Conservation (phyloP, 2,329 filamentous ascomycete genomes). For the Colletotrichum australisinense region DNA sequence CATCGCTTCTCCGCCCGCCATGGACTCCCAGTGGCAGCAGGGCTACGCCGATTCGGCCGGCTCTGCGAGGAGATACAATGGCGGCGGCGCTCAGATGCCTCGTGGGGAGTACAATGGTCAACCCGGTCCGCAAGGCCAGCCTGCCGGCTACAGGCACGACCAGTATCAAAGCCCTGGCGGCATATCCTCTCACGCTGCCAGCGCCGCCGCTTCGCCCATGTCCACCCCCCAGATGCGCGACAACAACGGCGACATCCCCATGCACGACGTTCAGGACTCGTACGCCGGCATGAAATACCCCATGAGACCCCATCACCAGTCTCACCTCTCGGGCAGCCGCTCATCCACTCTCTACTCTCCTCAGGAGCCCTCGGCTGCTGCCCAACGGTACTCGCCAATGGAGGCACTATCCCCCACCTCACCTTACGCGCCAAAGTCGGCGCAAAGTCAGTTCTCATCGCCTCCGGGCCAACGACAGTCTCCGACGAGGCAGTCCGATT, state of each 20-base stretch:
- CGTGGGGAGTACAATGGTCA: conserved; percentile 46
- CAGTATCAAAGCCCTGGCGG: conserved; percentile 66
- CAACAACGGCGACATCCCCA: conserved; percentile 80
- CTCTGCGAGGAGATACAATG: conserved; percentile 74
- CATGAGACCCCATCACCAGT: conserved; percentile 81
- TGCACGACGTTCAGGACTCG: conserved; percentile 87
- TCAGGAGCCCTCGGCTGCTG: conserved; percentile 82
- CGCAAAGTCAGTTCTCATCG: conserved; percentile 65
- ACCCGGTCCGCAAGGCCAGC: conserved; percentile 45
- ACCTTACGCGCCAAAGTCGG: conserved; percentile 76
- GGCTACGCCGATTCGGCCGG: conserved; percentile 73
- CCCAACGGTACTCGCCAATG: conserved; percentile 96
- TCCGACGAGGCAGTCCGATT: conserved; percentile 76
- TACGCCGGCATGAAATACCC: conserved; percentile 90
- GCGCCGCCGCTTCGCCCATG: conserved; percentile 69
- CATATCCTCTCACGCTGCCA: conserved; percentile 46
- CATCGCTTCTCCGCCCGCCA: conserved; percentile 45
- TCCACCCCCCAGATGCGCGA: conserved; percentile 72
- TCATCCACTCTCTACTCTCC: conserved; percentile 76
- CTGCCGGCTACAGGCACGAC: conserved; percentile 74
- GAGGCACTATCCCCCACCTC: conserved; percentile 85
- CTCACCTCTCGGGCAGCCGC: conserved; percentile 69
- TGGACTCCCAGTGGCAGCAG: conserved; percentile 67
- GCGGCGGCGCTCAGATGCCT: conserved; percentile 50
- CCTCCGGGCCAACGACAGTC: conserved; percentile 76